A percentile compares a stretch with the other conserved stretches of the same genome.
phyloP scores from a whole-genome alignment of 2,329 filamentous ascomycete genomes.

The Dothistroma septosporum region DNA sequence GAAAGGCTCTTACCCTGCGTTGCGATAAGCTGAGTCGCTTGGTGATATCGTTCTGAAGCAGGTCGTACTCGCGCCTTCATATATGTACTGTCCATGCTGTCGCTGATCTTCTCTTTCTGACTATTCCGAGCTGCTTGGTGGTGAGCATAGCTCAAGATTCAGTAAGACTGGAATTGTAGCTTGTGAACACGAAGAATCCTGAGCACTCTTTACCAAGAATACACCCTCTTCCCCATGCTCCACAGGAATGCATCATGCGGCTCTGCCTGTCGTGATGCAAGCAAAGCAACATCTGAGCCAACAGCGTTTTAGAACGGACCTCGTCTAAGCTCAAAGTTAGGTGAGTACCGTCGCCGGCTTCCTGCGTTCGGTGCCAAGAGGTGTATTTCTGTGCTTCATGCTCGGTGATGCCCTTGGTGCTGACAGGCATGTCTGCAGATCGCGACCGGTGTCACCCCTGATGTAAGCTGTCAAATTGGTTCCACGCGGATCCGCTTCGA shows the following conservation, averaged over 20 bases:
- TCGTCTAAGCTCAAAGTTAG: too few relatives aligned
- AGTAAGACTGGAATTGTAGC: background rate
- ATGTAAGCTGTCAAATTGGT: background rate
- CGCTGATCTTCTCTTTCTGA: background rate
- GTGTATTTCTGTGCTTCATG: background rate
- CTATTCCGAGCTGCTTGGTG: background rate
- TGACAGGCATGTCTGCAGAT: background rate
- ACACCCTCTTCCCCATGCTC: too few relatives aligned
- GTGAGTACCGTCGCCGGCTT: too few relatives aligned
- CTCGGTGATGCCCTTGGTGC: background rate
- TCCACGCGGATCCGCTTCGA: background rate
- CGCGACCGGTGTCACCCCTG: background rate
- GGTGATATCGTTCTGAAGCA: background rate
- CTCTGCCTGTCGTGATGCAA: too few relatives aligned
- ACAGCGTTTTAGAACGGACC: too few relatives aligned
- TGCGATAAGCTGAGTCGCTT: background rate
- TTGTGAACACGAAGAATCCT: background rate
- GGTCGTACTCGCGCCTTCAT: background rate
- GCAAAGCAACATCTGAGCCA: too few relatives aligned
- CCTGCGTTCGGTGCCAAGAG: too few relatives aligned
- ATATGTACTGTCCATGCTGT: background rate
- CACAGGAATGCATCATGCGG: too few relatives aligned
- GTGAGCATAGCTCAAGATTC: background rate
- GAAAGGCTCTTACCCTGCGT: background rate
- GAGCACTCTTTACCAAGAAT: background rate